Percentiles rank a stretch among this genome's conserved stretches.
Conservation (phyloP, 805 yeast genomes). For the Kodamaea fukazawae region DNA sequence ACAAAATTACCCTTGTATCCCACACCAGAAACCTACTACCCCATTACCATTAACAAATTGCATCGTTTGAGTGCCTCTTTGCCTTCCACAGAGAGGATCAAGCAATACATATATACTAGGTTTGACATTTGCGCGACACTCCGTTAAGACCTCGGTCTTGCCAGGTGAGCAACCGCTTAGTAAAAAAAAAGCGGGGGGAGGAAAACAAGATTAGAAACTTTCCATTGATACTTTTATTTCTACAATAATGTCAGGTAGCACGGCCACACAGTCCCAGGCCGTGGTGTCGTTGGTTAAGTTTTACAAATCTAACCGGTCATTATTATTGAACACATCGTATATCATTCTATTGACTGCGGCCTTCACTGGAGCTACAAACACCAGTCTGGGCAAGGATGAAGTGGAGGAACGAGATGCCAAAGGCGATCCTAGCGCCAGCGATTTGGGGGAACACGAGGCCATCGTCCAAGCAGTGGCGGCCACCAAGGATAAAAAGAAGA, state of each 20-base stretch:
- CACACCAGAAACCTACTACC: background rate
- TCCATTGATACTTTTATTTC: background rate
- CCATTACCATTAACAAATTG: background rate
- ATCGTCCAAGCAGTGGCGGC: constrained; percentile 8
- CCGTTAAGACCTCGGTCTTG: constrained; percentile 1
- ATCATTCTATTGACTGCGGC: constrained; percentile 42
- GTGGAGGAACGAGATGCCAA: constrained; percentile 2
- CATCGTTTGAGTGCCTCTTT: background rate
- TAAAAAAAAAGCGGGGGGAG: constrained; percentile 3
- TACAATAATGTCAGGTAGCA: constrained; percentile 4
- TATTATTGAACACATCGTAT: constrained; percentile 41
- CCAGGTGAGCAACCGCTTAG: background rate
- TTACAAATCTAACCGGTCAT: constrained; percentile 39
- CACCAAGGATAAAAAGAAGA: constrained; percentile 13
- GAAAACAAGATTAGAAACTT: constrained; percentile 1
- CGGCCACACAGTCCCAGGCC: constrained; percentile 10
- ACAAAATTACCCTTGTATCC: too few relatives aligned
- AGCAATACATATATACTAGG: background rate
- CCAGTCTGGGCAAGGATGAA: constrained; percentile 14
- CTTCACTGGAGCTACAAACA: constrained; percentile 40
- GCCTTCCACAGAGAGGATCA: background rate
- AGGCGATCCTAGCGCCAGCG: constrained; percentile 6
- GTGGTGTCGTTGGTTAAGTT: constrained; percentile 32
- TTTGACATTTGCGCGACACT: background rate
- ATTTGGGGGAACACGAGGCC: constrained; percentile 12